Percentiles rank a stretch among this genome's conserved stretches.
phyloP scores from a whole-genome alignment of 1,139 yeast genomes.

The Debaryomycetaceae sp. region DNA sequence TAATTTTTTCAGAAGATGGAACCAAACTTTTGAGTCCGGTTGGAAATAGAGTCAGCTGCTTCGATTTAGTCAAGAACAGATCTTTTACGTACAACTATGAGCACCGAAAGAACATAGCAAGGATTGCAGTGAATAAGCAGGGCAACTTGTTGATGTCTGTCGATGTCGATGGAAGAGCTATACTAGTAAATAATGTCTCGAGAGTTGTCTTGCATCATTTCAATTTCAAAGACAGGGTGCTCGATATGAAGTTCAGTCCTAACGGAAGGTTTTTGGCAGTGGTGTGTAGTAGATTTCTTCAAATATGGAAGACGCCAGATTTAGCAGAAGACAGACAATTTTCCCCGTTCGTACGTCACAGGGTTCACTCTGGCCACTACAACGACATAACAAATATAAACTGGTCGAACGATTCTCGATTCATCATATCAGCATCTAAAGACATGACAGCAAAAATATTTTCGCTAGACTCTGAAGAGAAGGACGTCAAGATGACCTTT shows the following conservation, averaged over 20 bases:
- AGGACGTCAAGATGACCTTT: constrained; percentile 76
- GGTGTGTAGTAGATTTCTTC: constrained; percentile 77
- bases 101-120: constrained; percentile 78
- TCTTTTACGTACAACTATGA: constrained; percentile 91
- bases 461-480: constrained; percentile 71
- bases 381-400: constrained; percentile 72
- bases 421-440: constrained; percentile 79
- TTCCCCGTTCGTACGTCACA: constrained; percentile 90
- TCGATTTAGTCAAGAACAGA: constrained; percentile 78
- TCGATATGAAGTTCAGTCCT: constrained; percentile 79
- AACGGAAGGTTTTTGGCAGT: constrained; percentile 87
- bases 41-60: constrained; percentile 87
- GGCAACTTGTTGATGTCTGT: constrained; percentile 80
- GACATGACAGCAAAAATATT: constrained; percentile 89
- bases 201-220: constrained; percentile 92
- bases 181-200: constrained; percentile 77
- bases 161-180: constrained; percentile 91
- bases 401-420: constrained; percentile 91
- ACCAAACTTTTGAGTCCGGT: constrained; percentile 83
- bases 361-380: constrained; percentile 91
- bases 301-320: constrained; percentile 92
- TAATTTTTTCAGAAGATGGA: constrained; percentile 87
- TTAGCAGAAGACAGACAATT: constrained; percentile 74
- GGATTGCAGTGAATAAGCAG: constrained; percentile 80
- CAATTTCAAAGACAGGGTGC: constrained; percentile 79